Conservation (phyloP, 2,329 filamentous ascomycete genomes). For the Colletotrichum musicola region DNA sequence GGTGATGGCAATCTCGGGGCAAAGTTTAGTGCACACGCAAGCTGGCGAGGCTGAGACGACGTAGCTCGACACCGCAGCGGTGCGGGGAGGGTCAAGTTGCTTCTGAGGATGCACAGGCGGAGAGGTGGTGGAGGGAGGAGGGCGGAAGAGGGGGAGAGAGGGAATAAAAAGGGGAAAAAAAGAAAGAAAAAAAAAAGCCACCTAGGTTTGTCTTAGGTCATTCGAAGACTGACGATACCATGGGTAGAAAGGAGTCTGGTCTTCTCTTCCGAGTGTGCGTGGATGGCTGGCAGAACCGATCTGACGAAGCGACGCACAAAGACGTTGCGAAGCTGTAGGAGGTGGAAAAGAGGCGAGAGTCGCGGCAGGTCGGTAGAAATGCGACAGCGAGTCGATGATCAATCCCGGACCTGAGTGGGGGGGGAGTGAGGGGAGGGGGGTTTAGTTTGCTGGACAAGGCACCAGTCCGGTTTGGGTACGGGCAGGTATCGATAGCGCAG, state of each 20-base stretch:
- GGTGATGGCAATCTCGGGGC: slow-evolving; percentile 37
- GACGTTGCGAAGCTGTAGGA: slow-evolving; percentile 22
- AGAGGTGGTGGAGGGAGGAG: not conserved
- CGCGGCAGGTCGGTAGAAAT: slow-evolving; percentile 38
- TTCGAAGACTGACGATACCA: slow-evolving; percentile 11
- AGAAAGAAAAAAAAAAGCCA: slow-evolving; percentile 19
- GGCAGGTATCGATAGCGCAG: slow-evolving; percentile 20
- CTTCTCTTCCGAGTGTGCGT: not conserved
- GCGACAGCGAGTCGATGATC: slow-evolving; percentile 35
- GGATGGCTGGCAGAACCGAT: not conserved
- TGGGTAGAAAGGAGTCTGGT: not conserved
- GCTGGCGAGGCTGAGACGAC: slow-evolving; percentile 25
- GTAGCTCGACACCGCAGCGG: not conserved
- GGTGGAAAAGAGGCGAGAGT: slow-evolving; percentile 37
- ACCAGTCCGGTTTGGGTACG: slow-evolving; percentile 31
- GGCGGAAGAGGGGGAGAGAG: not conserved
- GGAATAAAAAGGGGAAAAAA: not conserved
- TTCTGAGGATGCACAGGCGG: slow-evolving; percentile 1
- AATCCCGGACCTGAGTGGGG: slow-evolving; percentile 36
- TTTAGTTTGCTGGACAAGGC: slow-evolving; percentile 32
- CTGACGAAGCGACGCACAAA: slow-evolving; percentile 10
- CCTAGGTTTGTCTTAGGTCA: slow-evolving; percentile 33
- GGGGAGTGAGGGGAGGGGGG: not conserved
- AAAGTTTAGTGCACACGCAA: slow-evolving; percentile 12
- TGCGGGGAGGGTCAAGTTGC: slow-evolving; percentile 9